Base-by-base conservation (phyloP, 2,329 filamentous ascomycete species). In the Ceratocystis alfenasii region DNA sequence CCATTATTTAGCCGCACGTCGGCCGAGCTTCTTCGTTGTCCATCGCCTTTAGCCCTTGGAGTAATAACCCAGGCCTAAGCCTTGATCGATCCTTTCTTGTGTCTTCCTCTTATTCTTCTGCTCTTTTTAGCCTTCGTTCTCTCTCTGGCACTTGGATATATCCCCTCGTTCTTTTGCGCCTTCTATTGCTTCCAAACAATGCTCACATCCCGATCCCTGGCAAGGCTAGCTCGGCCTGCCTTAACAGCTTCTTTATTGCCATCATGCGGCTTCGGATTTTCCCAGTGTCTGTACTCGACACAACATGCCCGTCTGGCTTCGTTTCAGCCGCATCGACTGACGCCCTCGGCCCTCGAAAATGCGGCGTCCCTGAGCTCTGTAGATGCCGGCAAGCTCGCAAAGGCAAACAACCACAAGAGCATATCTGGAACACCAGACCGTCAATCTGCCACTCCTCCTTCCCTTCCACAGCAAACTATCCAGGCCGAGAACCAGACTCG, bases 281-380 rank as follows among this genome's bases (percentile, higher is more conserved):
- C 44, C 7, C 61, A 22, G n/a, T 33, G 55, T 41, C 64, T 64
- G 59, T 64, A 50, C 50, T 61, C 57, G 36, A 44, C 53, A 20
- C 17, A 33, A 12, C 22, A 41, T 20, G 22, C 28, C 36, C 60
- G 63, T 25, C 20, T 61, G 17, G 59, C 66, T 5, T 57, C 66
- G 41, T 67, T 67, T 50, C 66, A 67, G 45, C 45, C 66, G 12
- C 55, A 67, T 17, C 66, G 63, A 10, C 46, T 65, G 3, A 67
- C 63, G 0, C 41, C 59, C 15, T 65, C 48, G 15, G 28, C 66
- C n/a, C 12, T 67, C 36, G 66, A 65, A 41, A 62, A 64, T 28
- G 60, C 62, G 30, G 20, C 63, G 12, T 36, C 55, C 6, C 22
- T 65, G 20, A 65, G 20, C 48, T 36, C 65, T 2, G 61, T 50